phyloP scores from a whole-genome alignment of 2,329 filamentous ascomycete genomes.

The Penicillium hordei region DNA sequence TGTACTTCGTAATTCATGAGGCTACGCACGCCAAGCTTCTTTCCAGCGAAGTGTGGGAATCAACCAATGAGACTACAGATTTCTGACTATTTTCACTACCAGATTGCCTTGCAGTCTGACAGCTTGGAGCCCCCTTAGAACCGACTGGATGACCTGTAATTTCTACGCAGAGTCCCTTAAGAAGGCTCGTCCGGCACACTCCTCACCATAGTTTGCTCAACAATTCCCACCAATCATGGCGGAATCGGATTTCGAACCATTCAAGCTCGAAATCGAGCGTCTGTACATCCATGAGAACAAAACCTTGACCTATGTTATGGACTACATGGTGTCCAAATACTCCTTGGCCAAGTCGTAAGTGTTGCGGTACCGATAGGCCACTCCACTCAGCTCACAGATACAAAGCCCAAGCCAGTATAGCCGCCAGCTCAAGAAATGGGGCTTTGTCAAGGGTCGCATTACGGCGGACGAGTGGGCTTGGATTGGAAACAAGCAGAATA shows the following conservation, averaged over 20 bases:
- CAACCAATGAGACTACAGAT: too few relatives aligned
- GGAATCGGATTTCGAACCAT: constrained; percentile 14
- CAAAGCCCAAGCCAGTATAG: not conserved
- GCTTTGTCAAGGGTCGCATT: not conserved
- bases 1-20: too few relatives aligned
- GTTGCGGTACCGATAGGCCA: not conserved
- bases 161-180: too few relatives aligned
- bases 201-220: not conserved
- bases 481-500: constrained; percentile 9
- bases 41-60: too few relatives aligned
- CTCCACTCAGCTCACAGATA: not conserved
- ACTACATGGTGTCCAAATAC: constrained; percentile 17
- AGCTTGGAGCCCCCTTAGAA: too few relatives aligned
- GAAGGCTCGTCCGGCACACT: not conserved
- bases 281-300: constrained; percentile 17
- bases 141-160: too few relatives aligned
- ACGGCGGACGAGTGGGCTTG: constrained; percentile 2
- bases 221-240: constrained; percentile 8
- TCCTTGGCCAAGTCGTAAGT: constrained; percentile 14
- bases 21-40: too few relatives aligned
- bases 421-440: constrained; percentile 2
- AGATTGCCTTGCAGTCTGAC: too few relatives aligned
- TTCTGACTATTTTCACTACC: too few relatives aligned
- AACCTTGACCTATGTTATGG: constrained; percentile 10
- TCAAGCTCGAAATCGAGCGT: constrained; percentile 17